A percentile compares a stretch with the other conserved stretches of the same genome.
Conservation (phyloP, 352 stramenopile genomes). For the Pythium aquatile region DNA sequence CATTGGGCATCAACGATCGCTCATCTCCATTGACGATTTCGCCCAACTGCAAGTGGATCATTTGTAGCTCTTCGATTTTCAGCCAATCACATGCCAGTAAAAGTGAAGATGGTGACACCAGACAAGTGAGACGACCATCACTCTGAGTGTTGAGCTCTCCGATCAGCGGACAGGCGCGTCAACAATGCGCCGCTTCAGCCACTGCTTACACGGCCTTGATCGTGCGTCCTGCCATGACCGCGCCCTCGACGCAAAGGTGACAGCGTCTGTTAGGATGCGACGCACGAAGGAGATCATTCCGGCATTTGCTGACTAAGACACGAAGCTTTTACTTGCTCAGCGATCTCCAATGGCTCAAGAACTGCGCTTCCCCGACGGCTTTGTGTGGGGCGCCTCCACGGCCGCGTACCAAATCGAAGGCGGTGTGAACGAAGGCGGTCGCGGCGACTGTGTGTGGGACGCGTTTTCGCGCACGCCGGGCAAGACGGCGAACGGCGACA, state of each 20-base stretch:
- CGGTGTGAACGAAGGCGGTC: slow-evolving; percentile 74
- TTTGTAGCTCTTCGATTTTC: background rate
- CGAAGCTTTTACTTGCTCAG: background rate
- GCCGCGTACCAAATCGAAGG: slow-evolving; percentile 93
- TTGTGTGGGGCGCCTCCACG: slow-evolving; percentile 86
- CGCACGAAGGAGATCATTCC: background rate
- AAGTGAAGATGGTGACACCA: background rate
- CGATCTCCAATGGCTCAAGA: slow-evolving; percentile 13
- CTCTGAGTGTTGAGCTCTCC: background rate
- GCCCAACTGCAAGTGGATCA: background rate
- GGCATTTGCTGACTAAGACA: background rate
- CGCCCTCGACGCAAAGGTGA: too few species aligned
- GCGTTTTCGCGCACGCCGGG: slow-evolving; percentile 61
- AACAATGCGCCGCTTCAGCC: background rate
- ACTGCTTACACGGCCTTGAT: background rate
- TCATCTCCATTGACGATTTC: background rate
- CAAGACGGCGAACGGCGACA: slow-evolving; percentile 48
- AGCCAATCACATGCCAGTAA: background rate
- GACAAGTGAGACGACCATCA: background rate
- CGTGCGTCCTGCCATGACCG: background rate
- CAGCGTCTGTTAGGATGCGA: too few species aligned
- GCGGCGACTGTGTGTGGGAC: slow-evolving; percentile 91
- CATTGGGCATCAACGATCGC: background rate
- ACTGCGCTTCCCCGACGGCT: slow-evolving; percentile 49
- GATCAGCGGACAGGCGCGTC: too few species aligned